Evolutionary conservation across 257 asterid species (phyloP), one percentile per base, ranked within the genome.

Genomic region (Plantago ovata): DNA sequence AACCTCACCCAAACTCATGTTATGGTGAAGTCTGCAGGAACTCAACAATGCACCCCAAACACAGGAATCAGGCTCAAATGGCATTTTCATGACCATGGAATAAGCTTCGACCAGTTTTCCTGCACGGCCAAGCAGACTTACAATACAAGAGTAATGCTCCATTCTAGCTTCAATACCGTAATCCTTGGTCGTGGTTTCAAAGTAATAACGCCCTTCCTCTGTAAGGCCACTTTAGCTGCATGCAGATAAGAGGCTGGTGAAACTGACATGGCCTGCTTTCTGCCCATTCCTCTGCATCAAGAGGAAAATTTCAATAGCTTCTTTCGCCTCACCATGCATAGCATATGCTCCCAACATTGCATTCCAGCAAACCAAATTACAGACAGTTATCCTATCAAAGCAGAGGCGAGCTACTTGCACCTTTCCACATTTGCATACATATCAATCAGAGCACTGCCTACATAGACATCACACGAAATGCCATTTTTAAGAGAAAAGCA

Each of bases 341-440:
- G 96, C 81, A 64, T 90, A 87, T 47, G 87, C 98, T 22, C 95
- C 89, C 70, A 79, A 72, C 86, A 87, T 77, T 0, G 85, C 86
- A 14, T 90, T 90, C 96, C 98, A 90, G 75, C 95, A 84, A 53
- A 85, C 94, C 72, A 87, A 76, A 70, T 90, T 90, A 58, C 67
- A 74, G 2, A 46, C 48, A 10, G 87, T 75, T 78, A 83, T 75
- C 72, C 75, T 77, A 49, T 87, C 83, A 45, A 87, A 90, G 75
- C 74, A 75, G 15, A 21, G 49, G 57, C 72, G 81, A 56, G 96
- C 94, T 46, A 68, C 50, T 71, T 77, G 64, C 40, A 90, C 75
- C 76, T 80, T 81, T 47, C 96, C 98, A 70, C 96, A 90, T 87
- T 90, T 22, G 98, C 89, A 67, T 90, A 90, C 95, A 87, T 84